Evolutionary conservation across 179 eudicot genomes (phyloP).

Genomic region (Corrigiola litoralis): DNA sequence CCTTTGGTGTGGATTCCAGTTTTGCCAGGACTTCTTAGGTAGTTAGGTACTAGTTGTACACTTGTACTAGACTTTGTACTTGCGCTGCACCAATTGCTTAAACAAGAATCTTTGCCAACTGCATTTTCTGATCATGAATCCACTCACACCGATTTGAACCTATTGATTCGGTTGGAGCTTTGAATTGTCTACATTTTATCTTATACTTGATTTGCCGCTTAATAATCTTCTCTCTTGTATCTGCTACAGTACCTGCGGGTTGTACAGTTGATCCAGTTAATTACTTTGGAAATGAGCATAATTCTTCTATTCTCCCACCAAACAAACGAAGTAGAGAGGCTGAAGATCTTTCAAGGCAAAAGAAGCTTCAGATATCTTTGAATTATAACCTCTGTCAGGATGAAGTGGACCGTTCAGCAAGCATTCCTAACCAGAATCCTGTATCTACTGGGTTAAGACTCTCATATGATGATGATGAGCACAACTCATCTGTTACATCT

Average conservation of each 20-base stretch:
- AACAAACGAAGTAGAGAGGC: conserved; percentile 57
- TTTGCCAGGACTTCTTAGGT: too few relatives aligned
- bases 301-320: conserved; percentile 40
- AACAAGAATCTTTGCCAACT: too few relatives aligned
- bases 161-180: neutral
- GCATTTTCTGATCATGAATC: neutral
- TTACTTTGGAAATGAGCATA: conserved; percentile 63
- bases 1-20: too few relatives aligned
- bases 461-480: conserved; percentile 92
- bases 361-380: conserved; percentile 68
- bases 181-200: neutral
- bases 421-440: conserved; percentile 61
- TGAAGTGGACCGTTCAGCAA: conserved; percentile 52
- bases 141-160: neutral
- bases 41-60: too few relatives aligned
- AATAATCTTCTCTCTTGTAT: neutral
- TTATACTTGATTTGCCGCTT: neutral
- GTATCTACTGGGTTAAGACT: conserved; percentile 89
- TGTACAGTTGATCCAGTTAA: conserved; percentile 65
- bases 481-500: conserved; percentile 86
- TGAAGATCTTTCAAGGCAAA: conserved; percentile 59
- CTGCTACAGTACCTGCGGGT: conserved; percentile 54
- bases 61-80: too few relatives aligned
- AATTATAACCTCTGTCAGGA: conserved; percentile 51
- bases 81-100: too few relatives aligned